A percentile compares a stretch with the other conserved stretches of the same genome.
These are phyloP conservation scores for Saccharomycopsis fodiens DNA, from an alignment of 805 yeast genomes.

Conservation along the genomic window DNA sequence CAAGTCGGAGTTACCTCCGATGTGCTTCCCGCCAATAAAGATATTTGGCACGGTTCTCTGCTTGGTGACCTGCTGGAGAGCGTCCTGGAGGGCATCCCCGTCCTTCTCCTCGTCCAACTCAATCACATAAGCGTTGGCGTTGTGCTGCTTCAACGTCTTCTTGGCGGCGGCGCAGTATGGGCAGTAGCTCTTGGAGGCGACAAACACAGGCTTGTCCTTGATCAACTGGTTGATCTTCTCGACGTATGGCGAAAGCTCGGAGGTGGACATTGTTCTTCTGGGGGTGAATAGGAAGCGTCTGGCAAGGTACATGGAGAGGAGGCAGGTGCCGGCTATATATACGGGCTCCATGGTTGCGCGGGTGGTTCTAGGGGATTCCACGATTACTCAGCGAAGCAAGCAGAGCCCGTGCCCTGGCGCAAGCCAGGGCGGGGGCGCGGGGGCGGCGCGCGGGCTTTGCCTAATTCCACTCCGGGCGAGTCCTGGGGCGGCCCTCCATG, in stretches of 20 bases:
- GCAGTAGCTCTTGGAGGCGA: constrained; percentile 77
- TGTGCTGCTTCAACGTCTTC: constrained; percentile 28
- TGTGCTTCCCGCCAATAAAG: constrained; percentile 83
- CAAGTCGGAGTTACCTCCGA: constrained; percentile 91
- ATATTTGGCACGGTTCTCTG: constrained; percentile 93
- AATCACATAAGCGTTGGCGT: constrained; percentile 22
- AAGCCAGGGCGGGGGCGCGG: too few species aligned
- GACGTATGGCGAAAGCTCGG: background rate
- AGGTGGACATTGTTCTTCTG: background rate
- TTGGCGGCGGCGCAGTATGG: constrained; percentile 51
- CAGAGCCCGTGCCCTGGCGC: too few species aligned
- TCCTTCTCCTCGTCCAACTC: constrained; percentile 34
- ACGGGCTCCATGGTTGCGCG: background rate
- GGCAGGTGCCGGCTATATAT: background rate
- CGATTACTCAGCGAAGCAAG: background rate
- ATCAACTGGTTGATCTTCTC: constrained; percentile 58
- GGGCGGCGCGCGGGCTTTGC: too few species aligned
- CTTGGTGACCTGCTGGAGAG: constrained; percentile 69
- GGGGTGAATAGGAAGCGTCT: background rate
- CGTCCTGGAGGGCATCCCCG: constrained; percentile 76
- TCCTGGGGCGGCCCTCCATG: too few species aligned
- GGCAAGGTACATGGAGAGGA: background rate
- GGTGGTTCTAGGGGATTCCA: too few species aligned
- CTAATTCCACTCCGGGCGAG: too few species aligned
- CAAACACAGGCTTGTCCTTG: constrained; percentile 57